Percentiles rank a stretch among this genome's conserved stretches.
These are phyloP conservation scores for Daphne laureola DNA, from an alignment of 441 rosid species.

Conservation along the genomic window DNA sequence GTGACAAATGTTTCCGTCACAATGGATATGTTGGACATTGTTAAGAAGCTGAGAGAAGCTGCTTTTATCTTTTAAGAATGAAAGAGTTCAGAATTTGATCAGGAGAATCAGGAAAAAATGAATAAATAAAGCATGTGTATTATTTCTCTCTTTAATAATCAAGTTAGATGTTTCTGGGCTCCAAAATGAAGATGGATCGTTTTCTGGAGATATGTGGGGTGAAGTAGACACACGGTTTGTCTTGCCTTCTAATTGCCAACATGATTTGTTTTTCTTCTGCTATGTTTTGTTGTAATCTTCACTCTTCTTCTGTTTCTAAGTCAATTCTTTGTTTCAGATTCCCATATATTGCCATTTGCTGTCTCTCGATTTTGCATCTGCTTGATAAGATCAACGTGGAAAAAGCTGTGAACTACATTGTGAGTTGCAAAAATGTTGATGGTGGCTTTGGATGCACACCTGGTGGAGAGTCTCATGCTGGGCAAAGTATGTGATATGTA, in stretches of 20 bases:
- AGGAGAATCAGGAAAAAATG: too few relatives aligned
- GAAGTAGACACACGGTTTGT: conserved; percentile 79
- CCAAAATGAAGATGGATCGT: conserved; percentile 91
- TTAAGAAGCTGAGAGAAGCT: too few relatives aligned
- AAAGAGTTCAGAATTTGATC: too few relatives aligned
- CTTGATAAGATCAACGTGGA: conserved; percentile 59
- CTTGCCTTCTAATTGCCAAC: conserved; percentile 11
- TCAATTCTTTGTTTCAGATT: conserved; percentile 35
- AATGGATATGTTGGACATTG: too few relatives aligned
- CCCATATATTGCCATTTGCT: conserved; percentile 69
- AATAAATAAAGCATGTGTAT: neutral
- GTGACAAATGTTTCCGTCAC: too few relatives aligned
- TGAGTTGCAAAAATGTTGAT: conserved; percentile 80
- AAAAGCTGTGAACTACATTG: conserved; percentile 64
- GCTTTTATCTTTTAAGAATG: too few relatives aligned
- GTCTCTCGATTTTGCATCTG: conserved; percentile 61
- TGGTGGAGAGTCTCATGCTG: conserved; percentile 91
- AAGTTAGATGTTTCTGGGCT: conserved; percentile 52
- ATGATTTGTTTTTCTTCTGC: conserved; percentile 27
- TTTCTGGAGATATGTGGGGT: conserved; percentile 89
- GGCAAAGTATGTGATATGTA: conserved; percentile 58
- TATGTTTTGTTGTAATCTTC: conserved; percentile 3
- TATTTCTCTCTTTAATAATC: conserved; percentile 27
- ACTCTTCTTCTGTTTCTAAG: neutral
- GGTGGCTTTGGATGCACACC: conserved; percentile 93